Percentiles rank a stretch among this genome's conserved stretches.
Conservation (phyloP, 306 rosid genomes). For the Cicer cuneatum region DNA sequence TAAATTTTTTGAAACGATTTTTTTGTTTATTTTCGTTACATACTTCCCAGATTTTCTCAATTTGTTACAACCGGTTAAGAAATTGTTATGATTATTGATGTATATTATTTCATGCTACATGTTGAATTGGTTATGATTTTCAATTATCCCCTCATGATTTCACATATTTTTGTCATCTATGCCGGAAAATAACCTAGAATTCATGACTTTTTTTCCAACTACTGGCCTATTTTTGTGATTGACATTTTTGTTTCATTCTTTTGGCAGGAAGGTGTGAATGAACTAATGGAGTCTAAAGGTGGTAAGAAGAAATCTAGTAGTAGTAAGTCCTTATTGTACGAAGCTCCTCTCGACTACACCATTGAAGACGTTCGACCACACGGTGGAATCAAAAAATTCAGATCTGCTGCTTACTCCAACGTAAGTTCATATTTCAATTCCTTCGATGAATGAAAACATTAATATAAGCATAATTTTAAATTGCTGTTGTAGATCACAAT, state of each 20-base stretch:
- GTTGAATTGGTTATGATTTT: slow-evolving; percentile 24
- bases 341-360: slow-evolving; percentile 96
- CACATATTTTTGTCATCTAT: background rate
- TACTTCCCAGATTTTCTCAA: background rate
- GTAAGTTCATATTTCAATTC: slow-evolving; percentile 48
- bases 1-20: too few relatives aligned
- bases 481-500: too few relatives aligned
- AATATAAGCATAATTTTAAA: background rate
- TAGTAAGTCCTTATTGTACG: slow-evolving; percentile 76
- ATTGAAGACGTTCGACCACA: slow-evolving; percentile 95
- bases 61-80: background rate
- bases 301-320: slow-evolving; percentile 90
- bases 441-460: slow-evolving; percentile 9
- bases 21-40: background rate
- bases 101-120: background rate
- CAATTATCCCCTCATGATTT: background rate
- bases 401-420: slow-evolving; percentile 99
- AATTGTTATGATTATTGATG: background rate
- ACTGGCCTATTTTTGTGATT: background rate
- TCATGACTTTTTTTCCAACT: slow-evolving; percentile 4
- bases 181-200: background rate
- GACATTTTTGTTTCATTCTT: slow-evolving; percentile 18
- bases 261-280: slow-evolving; percentile 67
- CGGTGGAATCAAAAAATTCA: slow-evolving; percentile 98
- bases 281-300: slow-evolving; percentile 92